Conservation (phyloP, 345 rosid genomes). For the Arabis hirsuta region DNA sequence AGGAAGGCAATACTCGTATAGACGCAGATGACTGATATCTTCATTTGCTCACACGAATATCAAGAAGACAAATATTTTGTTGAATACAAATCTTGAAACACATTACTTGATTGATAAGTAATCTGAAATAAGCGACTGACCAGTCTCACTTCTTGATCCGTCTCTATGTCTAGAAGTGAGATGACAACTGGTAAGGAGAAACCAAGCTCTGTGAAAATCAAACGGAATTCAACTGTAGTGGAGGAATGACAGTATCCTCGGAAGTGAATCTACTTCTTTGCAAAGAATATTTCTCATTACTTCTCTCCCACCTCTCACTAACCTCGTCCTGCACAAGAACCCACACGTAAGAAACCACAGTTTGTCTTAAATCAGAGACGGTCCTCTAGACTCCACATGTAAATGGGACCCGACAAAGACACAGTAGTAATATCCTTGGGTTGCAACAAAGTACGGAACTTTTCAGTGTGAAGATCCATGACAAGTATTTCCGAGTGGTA, state of each 20-base stretch:
- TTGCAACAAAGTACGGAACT: not conserved
- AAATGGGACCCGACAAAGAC: not conserved
- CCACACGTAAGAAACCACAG: slow-evolving; percentile 6
- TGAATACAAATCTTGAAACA: too few species aligned
- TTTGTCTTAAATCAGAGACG: not conserved
- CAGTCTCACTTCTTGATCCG: too few species aligned
- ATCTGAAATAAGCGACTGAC: not conserved
- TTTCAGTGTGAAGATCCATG: slow-evolving; percentile 31
- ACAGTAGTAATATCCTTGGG: slow-evolving; percentile 13
- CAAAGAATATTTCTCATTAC: too few species aligned
- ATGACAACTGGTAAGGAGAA: slow-evolving; percentile 18
- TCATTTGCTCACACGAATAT: too few species aligned
- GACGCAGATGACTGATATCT: too few species aligned
- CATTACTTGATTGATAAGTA: too few species aligned
- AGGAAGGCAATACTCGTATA: too few species aligned
- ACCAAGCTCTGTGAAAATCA: slow-evolving; percentile 17
- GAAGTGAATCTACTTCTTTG: not conserved
- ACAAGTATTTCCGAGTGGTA: slow-evolving; percentile 1
- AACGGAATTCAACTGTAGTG: not conserved
- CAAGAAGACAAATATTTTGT: too few species aligned
- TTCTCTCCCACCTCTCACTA: slow-evolving; percentile 16
- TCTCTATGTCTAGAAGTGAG: not conserved
- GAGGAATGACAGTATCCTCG: not conserved
- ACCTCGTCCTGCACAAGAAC: slow-evolving; percentile 27
- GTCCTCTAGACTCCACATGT: slow-evolving; percentile 23